Percentiles rank a stretch among this genome's conserved stretches.
phyloP scores from a whole-genome alignment of 2,329 filamentous ascomycete genomes.

The Sporothrix variecibatus region DNA sequence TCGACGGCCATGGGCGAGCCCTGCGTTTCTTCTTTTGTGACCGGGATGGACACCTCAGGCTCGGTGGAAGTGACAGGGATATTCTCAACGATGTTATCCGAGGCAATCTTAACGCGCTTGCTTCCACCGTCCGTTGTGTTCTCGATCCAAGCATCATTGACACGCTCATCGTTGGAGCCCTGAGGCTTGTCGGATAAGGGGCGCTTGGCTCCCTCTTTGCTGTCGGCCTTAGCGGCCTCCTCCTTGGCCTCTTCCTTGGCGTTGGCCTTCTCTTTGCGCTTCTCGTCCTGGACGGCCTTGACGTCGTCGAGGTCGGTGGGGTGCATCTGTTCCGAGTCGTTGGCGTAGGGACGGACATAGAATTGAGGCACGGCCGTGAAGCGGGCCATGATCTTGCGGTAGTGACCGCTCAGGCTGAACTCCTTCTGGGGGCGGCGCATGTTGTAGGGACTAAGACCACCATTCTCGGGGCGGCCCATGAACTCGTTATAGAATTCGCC shows the following conservation, averaged over 20 bases:
- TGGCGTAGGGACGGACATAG: conserved; percentile 68
- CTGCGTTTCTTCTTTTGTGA: not conserved
- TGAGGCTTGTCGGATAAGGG: conserved; percentile 25
- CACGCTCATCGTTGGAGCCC: conserved; percentile 32
- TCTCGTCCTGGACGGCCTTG: conserved; percentile 34
- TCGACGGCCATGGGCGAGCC: conserved; percentile 19
- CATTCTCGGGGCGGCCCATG: conserved; percentile 79
- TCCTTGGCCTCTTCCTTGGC: not conserved
- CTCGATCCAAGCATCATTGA: conserved; percentile 46
- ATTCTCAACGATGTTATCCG: not conserved
- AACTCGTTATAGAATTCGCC: conserved; percentile 82
- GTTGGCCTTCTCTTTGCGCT: not conserved
- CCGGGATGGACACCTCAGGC: not conserved
- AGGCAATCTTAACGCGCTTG: conserved; percentile 45
- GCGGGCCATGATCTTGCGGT: conserved; percentile 78
- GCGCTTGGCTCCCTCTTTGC: conserved; percentile 17
- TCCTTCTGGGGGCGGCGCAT: conserved; percentile 89
- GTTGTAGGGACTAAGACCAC: conserved; percentile 74
- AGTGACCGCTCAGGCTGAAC: conserved; percentile 83
- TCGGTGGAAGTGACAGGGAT: not conserved
- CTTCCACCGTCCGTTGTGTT: conserved; percentile 42
- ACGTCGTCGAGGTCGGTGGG: conserved; percentile 80
- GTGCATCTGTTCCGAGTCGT: conserved; percentile 80
- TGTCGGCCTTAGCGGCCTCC: not conserved
- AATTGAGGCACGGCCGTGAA: conserved; percentile 67